Conservation (phyloP, 257 asterid species). For the Rehmannia glutinosa region DNA sequence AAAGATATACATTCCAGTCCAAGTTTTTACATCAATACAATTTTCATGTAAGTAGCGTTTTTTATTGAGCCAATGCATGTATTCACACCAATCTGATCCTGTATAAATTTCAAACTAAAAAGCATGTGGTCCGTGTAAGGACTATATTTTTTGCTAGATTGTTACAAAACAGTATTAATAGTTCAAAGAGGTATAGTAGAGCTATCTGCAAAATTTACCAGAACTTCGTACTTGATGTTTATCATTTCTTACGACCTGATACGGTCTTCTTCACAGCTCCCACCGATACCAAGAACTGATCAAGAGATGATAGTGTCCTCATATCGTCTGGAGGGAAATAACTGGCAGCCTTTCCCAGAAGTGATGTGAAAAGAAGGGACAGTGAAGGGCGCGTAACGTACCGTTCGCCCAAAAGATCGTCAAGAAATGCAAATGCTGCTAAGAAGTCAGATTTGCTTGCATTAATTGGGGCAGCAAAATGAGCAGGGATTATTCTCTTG, state of each 20-base stretch:
- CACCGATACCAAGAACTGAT: slow-evolving; percentile 79
- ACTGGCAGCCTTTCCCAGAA: slow-evolving; percentile 84
- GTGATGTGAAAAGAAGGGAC: slow-evolving; percentile 65
- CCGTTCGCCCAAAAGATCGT: slow-evolving; percentile 76
- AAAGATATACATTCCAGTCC: too few relatives aligned
- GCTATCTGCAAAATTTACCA: slow-evolving; percentile 40
- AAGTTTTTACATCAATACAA: background rate
- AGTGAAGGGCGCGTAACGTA: slow-evolving; percentile 70
- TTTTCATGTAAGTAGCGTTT: background rate
- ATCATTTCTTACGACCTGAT: slow-evolving; percentile 71
- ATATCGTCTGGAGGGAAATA: slow-evolving; percentile 95
- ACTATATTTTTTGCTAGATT: background rate
- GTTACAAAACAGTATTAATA: background rate
- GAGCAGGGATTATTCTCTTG: slow-evolving; percentile 94
- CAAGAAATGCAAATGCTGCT: slow-evolving; percentile 88
- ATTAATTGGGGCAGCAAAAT: slow-evolving; percentile 83
- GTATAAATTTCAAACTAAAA: background rate
- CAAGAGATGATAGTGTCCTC: slow-evolving; percentile 93
- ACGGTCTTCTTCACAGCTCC: slow-evolving; percentile 96
- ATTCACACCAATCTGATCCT: background rate
- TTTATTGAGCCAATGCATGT: too few relatives aligned
- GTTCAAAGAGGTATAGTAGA: slow-evolving; percentile 18
- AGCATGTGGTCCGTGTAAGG: background rate
- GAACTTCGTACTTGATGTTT: slow-evolving; percentile 5
- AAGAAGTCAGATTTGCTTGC: slow-evolving; percentile 78